phyloP scores from a whole-genome alignment of 441 rosid genomes.

The Theobroma grandiflorum region DNA sequence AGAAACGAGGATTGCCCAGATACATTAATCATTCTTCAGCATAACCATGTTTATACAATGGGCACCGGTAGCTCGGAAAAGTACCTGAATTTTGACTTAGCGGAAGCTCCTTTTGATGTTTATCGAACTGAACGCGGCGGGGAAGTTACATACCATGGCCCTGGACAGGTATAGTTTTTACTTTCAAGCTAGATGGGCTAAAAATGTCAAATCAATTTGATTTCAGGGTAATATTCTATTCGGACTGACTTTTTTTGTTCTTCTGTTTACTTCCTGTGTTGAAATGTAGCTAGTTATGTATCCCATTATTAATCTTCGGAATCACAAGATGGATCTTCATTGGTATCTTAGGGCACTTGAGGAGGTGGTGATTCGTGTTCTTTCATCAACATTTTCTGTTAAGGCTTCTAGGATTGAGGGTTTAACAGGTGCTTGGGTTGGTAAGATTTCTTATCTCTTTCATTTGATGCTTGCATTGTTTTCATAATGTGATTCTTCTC shows the following conservation, averaged over 20 bases:
- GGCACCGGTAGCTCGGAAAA: conserved; percentile 68
- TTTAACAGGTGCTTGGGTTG: conserved; percentile 90
- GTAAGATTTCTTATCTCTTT: conserved; percentile 45
- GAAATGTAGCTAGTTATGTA: conserved; percentile 79
- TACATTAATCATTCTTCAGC: conserved; percentile 71
- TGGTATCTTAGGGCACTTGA: conserved; percentile 93
- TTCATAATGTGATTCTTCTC: background rate
- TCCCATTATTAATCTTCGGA: conserved; percentile 82
- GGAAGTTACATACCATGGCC: conserved; percentile 93
- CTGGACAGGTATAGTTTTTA: conserved; percentile 74
- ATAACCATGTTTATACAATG: conserved; percentile 77
- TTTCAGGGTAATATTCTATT: conserved; percentile 1
- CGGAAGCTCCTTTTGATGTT: conserved; percentile 75
- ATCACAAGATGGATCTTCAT: conserved; percentile 96
- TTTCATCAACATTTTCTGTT: conserved; percentile 68
- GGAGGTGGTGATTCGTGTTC: conserved; percentile 82
- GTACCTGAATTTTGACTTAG: conserved; percentile 64
- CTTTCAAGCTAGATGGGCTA: background rate
- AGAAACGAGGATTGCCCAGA: conserved; percentile 66
- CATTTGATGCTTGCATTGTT: conserved; percentile 10
- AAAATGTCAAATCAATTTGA: conserved; percentile 13
- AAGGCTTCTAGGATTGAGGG: conserved; percentile 77
- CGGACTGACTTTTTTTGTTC: conserved; percentile 27
- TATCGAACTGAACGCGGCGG: conserved; percentile 89
- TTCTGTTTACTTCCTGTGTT: conserved; percentile 16